phyloP scores from a whole-genome alignment of 768 basidiomycete species.

The Russula dissimulans region DNA sequence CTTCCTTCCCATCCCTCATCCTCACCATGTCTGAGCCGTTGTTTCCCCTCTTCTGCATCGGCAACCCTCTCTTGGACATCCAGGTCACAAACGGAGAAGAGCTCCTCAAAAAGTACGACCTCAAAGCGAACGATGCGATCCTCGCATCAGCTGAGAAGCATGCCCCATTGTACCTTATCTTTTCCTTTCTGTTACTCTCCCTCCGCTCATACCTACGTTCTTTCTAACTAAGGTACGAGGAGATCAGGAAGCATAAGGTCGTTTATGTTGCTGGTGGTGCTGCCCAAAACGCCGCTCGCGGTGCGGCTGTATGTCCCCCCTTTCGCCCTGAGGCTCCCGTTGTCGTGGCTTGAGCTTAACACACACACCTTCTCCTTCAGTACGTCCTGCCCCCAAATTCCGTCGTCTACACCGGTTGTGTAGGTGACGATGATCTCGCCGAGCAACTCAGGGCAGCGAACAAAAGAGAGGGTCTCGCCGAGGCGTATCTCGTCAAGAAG shows the following conservation, averaged over 20 bases:
- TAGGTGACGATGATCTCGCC: constrained; percentile 89
- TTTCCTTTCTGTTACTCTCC: background rate
- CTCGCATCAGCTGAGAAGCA: constrained; percentile 90
- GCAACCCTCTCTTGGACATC: constrained; percentile 95
- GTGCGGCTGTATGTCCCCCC: constrained; percentile 69
- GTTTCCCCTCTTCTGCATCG: constrained; percentile 78
- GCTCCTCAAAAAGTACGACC: constrained; percentile 78
- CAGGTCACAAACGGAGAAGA: constrained; percentile 82
- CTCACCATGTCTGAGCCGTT: constrained; percentile 34
- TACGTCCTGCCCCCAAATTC: constrained; percentile 83
- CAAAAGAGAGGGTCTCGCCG: constrained; percentile 79
- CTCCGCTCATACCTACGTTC: constrained; percentile 1
- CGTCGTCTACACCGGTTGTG: constrained; percentile 90
- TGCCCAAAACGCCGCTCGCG: constrained; percentile 92
- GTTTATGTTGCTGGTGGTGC: constrained; percentile 97
- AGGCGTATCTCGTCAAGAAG: constrained; percentile 83
- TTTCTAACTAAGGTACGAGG: constrained; percentile 60
- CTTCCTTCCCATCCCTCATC: background rate
- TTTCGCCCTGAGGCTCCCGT: background rate
- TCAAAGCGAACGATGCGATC: constrained; percentile 94
- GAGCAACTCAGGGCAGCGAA: constrained; percentile 85
- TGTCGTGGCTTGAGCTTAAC: constrained; percentile 2
- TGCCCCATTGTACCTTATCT: constrained; percentile 50
- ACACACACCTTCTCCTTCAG: constrained; percentile 33
- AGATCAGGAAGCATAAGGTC: constrained; percentile 65